Base-by-base conservation (phyloP, 148 eudicot species). In the Cornus controversa region DNA sequence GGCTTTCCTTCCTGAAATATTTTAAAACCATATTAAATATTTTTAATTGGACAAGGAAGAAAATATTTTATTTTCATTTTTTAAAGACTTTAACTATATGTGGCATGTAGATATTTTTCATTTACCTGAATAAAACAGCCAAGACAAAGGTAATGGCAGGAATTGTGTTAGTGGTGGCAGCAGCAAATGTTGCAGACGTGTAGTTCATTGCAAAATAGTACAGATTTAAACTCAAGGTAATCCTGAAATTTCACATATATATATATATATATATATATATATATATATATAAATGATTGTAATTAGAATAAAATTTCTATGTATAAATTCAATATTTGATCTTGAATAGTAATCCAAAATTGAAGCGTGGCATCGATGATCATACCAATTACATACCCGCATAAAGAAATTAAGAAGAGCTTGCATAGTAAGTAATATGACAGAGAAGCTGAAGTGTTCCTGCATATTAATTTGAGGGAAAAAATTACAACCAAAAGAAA, bases 121-220 rank as follows among this genome's bases (percentile, higher is more conserved):
- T 60, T 60, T 80, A 81, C 86, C 86, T 65, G 20, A 80, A 68
- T 0, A 66, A 6, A 70, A 67, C 79, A 7, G 84, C 87, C 29
- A 84, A 75, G 8, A 84, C 22, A 45, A 80, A 81, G 20, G 84
- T 81, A 11, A 84, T 73, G 10, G 73, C 81, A 3, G 87, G 87
- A 42, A 84, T 78, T 23, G 79, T 45, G 63, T 81, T 84, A 20
- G 74, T 74, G 22, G 76, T 70, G 50, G 84, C 87, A 11, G 81
- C 77, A 37, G 84, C 84, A 78, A 81, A 84, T 18, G 87, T 84
- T 42, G 87, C 87, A 10, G 87, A 67, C 14, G 78, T 74, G 28
- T 78, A 81, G 11, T 78, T 74, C 22, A 84, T 28, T 18, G 79
- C 73, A 20, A 53, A 67, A 8, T 65, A 27, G n/a, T 74, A 81